Evolutionary conservation across 2,329 filamentous ascomycete genomes (phyloP), one percentile per base, ranked within the genome.

Genomic region (Pseudocercospora crystallina): DNA sequence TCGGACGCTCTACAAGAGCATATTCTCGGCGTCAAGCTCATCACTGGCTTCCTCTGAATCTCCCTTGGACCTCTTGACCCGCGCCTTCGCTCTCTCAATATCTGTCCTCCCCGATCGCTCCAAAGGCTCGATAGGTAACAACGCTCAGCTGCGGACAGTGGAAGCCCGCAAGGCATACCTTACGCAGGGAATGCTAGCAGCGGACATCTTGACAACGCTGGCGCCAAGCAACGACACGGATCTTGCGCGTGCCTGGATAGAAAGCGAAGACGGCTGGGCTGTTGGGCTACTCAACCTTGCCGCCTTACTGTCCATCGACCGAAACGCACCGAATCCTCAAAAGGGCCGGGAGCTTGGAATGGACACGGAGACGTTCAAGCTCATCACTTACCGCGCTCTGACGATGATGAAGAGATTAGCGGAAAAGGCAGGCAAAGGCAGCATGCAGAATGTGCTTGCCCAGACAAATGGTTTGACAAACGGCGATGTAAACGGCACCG

Each of bases 121-220:
- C 33, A 79, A 81, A 12, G 77, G 80, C 2, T 80, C 80, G 51
- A 64, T 66, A 0, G 62, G 70, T 15, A 69, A 68, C 15, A 66
- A 64, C 13, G 58, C 62, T 5, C 74, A 76, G 58, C 65, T 87
- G 1, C 80, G 84, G 0, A 79, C 90, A 5, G 81, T 94, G 5
- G 90, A 96, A 67, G 83, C 82, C 3, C 84, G 94, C 49, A 96
- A 95, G 70, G 87, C 94, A 0, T 86, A 90, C 63, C 74, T 99
- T 9, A 94, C 95, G 80, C 94, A 99, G 71, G 91, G 90, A 1
- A 82, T 97, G 62, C 78, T 97, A 5, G 88, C 90, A 1, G 91
- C 90, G 0, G 91, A 97, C 60, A 95, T 97, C 44, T 74, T 97
- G 2, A 84, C 90, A 0, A 85, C 85, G 8, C 76, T 96, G 26